These are phyloP conservation scores for Colletotrichum kahawae DNA, from an alignment of 2,329 filamentous ascomycete species.

Conservation along the genomic window DNA sequence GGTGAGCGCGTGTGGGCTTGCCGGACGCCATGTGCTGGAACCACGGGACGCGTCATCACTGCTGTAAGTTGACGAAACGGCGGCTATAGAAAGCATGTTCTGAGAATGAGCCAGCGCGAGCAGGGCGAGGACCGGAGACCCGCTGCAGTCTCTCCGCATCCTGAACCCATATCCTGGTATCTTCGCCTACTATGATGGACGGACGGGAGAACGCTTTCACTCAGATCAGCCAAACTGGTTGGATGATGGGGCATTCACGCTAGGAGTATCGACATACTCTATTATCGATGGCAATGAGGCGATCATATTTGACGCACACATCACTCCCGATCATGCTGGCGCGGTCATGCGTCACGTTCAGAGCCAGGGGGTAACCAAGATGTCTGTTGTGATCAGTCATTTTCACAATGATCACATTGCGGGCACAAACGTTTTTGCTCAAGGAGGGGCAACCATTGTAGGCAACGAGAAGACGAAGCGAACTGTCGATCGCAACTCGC, in stretches of 20 bases:
- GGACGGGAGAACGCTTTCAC: constrained; percentile 19
- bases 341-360: constrained; percentile 21
- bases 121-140: constrained; percentile 7
- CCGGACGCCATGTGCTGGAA: neutral
- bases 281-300: constrained; percentile 20
- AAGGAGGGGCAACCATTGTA: constrained; percentile 10
- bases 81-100: neutral
- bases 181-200: constrained; percentile 23
- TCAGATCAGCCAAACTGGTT: constrained; percentile 23
- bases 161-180: constrained; percentile 16
- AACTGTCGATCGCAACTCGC: neutral
- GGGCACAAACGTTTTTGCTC: constrained; percentile 7
- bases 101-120: neutral
- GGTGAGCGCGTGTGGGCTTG: constrained; percentile 1
- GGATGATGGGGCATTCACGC: constrained; percentile 22
- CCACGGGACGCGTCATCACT: neutral
- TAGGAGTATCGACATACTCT: constrained; percentile 19
- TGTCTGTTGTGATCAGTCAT: constrained; percentile 16
- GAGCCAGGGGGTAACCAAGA: constrained; percentile 9
- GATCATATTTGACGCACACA: constrained; percentile 21
- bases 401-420: constrained; percentile 21
- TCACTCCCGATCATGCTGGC: constrained; percentile 17
- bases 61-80: neutral
- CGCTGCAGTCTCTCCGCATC: constrained; percentile 9
- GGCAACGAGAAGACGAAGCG: constrained; percentile 6